These are phyloP conservation scores for Stagonosporopsis tanaceti DNA, from an alignment of 2,329 filamentous ascomycete genomes.

Conservation along the genomic window DNA sequence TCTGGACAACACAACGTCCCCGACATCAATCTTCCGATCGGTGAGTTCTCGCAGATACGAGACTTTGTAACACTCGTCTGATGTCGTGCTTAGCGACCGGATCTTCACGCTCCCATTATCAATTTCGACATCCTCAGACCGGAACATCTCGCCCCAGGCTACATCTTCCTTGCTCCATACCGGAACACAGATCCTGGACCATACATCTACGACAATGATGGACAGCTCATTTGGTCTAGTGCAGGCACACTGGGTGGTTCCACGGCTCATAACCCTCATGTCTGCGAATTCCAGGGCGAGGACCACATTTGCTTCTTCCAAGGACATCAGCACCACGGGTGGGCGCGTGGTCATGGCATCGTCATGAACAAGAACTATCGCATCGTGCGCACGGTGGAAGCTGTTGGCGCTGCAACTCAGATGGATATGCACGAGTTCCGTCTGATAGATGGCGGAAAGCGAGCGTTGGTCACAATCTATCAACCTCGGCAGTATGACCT, in stretches of 20 bases:
- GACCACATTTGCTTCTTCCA: constrained; percentile 20
- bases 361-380: constrained; percentile 15
- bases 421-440: constrained; percentile 18
- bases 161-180: constrained; percentile 17
- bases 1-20: constrained; percentile 14
- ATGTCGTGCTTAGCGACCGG: constrained; percentile 15
- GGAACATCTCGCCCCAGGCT: constrained; percentile 12
- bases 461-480: constrained; percentile 43
- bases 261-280: constrained; percentile 15
- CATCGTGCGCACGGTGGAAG: constrained; percentile 8
- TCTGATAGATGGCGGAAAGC: constrained; percentile 13
- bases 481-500: constrained; percentile 49
- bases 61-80: constrained; percentile 1
- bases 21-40: constrained; percentile 15
- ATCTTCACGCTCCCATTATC: constrained; percentile 17
- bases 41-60: constrained; percentile 4
- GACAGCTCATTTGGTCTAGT: constrained; percentile 15
- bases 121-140: constrained; percentile 16
- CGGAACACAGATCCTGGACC: constrained; percentile 15
- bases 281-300: constrained; percentile 15
- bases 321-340: constrained; percentile 15
- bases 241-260: constrained; percentile 15
- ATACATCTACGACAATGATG: constrained; percentile 16
- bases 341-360: constrained; percentile 14
- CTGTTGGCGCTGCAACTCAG: constrained; percentile 15